Evolutionary conservation across 2,329 filamentous ascomycete species (phyloP), one percentile per base, ranked within the genome.

Genomic region (Metarhizium anisopliae): DNA sequence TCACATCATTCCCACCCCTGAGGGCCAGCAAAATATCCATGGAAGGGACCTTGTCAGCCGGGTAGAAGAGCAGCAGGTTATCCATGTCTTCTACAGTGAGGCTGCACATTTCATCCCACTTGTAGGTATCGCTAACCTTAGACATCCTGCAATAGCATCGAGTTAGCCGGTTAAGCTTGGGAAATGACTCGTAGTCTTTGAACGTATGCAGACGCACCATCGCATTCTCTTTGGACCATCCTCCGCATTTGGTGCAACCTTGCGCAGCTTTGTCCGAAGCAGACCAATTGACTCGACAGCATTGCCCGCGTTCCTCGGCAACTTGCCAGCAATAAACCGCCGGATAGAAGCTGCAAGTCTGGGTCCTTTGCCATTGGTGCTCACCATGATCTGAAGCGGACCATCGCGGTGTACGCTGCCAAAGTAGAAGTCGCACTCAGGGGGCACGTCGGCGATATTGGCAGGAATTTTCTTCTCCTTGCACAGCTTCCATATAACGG

Each of bases 351-450:
- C 93, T 10, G 94, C 94, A 60, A 99, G 75, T 67, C 93, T 86
- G 0, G 94, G 94, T 0, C 94, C 94, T 68, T 96, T 96, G 53
- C 94, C 94, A 69, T 97, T 99, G 40, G 94, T 99, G 74, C 89
- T 95, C 63, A 99, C 93, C 94, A 99, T 99, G 66, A 99, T 87
- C 76, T 99, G 94, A 58, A 99, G 73, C 6, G 94, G 94, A 0
- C 94, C 94, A 69, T 99, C 94, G 52, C 94, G 86, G 73, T 99
- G 90, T 43, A 96, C 86, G 68, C 89, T 94, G 59, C 94, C 94
- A 74, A 99, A 99, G 78, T 96, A 99, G 69, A 99, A 99, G 68
- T 99, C 94, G 72, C 94, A 99, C 71, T 99, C 94, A 0, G 90
- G 82, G 0, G 94, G 94, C 3, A 99, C 94, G 68, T 99, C 94